Evolutionary conservation across 2,329 filamentous ascomycete species (phyloP), one percentile per base, ranked within the genome.

Genomic region (Trichoderma afroharzianum): DNA sequence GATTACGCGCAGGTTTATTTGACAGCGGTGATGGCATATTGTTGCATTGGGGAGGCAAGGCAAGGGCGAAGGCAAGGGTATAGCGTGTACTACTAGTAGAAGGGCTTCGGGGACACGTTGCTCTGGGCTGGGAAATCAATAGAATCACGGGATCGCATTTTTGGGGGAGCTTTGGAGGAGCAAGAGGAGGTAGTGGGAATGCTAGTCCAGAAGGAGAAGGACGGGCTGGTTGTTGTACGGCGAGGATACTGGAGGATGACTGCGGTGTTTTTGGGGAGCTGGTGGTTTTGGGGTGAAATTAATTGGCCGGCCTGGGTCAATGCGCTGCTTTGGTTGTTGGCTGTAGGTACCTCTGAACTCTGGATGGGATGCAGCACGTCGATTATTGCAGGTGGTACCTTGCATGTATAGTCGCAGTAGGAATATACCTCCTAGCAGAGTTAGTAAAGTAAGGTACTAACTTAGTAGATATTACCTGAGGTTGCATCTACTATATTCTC

Each of bases 161-260:
- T 50, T n/a, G 63, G 47, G 57, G 67, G 62, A 15, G 8, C 15
- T 47, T 36, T 59, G 15, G 43, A 59, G 30, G 32, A 2, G n/a
- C 30, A 30, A 39, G 43, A 59, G 30, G 32, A 2, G n/a, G 43
- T 43, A 39, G 21, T 24, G 58, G 30, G 30, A 28, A 24, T 66
- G 61, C 71, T 72, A 72, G 58, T 47, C 71, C 71, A 36, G 66
- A 72, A 61, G n/a, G 33, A 72, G 71, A 70, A 72, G 71, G 71
- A 53, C 66, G n/a, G 30, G 64, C n/a, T 50, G 43, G 18, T 47
- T 1, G 43, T 21, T 21, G 63, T 69, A 68, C 70, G 8, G 39
- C 30, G 14, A 21, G 32, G 28, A 26, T 69, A 63, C 26, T 47
- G 26, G 32, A 33, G 53, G 18, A 21, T 47, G 9, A 50, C n/a